phyloP scores from a whole-genome alignment of 257 asterid genomes.

The Solanum chaucha region DNA sequence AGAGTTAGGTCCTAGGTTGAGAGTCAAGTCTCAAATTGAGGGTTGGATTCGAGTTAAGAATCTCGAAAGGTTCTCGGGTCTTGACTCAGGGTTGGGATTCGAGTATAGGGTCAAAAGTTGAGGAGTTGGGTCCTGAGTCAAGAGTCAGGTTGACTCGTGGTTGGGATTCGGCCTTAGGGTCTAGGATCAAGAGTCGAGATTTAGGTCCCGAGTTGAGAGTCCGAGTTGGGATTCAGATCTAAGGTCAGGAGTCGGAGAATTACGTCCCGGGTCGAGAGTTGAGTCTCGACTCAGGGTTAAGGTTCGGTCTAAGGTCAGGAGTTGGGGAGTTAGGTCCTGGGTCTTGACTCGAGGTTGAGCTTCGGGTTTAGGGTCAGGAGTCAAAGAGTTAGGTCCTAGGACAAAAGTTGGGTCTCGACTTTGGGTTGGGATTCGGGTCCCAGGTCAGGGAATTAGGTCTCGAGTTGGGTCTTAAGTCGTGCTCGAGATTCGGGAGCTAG shows the following conservation, averaged over 20 bases:
- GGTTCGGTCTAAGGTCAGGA: no score
- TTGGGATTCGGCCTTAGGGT: no score
- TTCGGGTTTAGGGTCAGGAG: no score
- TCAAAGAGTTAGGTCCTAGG: no score
- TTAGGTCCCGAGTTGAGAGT: no score
- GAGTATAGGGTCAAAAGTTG: no score
- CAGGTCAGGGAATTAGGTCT: background rate
- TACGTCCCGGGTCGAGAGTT: no score
- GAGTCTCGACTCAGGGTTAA: background rate
- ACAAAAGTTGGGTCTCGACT: background rate
- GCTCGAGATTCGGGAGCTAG: background rate
- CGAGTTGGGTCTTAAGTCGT: background rate
- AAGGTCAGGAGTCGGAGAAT: background rate
- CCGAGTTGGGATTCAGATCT: background rate
- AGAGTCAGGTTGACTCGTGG: no score
- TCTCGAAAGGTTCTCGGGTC: background rate
- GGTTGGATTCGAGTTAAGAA: background rate
- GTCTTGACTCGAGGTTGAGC: background rate
- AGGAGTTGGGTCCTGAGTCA: no score
- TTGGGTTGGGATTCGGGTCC: background rate
- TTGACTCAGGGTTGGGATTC: background rate
- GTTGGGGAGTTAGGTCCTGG: background rate
- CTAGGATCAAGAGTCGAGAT: no score
- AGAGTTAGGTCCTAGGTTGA: background rate
- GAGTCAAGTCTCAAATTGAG: background rate